A percentile compares a stretch with the other conserved stretches of the same genome.
These are phyloP conservation scores for Actinomucor elegans DNA, from an alignment of 371 early-diverging fungal species.

Conservation along the genomic window DNA sequence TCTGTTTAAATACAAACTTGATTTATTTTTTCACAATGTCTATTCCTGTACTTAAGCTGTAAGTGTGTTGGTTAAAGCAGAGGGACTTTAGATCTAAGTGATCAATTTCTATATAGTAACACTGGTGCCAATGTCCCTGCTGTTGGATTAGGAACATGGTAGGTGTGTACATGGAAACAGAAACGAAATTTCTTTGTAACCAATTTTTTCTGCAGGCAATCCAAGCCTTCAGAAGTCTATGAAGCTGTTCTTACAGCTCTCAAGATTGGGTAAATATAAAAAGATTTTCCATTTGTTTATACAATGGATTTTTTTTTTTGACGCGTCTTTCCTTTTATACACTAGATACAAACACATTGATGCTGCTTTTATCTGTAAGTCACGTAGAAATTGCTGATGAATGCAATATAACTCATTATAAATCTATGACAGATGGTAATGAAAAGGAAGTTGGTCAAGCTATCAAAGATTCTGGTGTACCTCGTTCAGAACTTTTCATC, in stretches of 20 bases:
- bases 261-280: slow-evolving; percentile 23
- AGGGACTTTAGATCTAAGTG: neutral
- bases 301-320: no score
- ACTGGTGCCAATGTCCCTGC: slow-evolving; percentile 35
- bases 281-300: neutral
- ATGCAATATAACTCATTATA: neutral
- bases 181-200: no score
- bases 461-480: slow-evolving; percentile 54
- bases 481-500: slow-evolving; percentile 77
- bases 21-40: no score
- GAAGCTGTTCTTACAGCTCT: slow-evolving; percentile 49
- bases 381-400: neutral
- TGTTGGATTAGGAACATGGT: slow-evolving; percentile 44
- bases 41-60: slow-evolving; percentile 17
- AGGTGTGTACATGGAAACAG: neutral
- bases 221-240: slow-evolving; percentile 41
- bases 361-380: slow-evolving; percentile 34
- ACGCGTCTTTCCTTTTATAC: neutral
- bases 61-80: slow-evolving; percentile 2
- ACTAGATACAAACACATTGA: slow-evolving; percentile 29
- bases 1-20: no score
- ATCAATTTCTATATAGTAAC: slow-evolving; percentile 8
- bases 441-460: slow-evolving; percentile 83
- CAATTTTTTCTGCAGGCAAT: slow-evolving; percentile 31
- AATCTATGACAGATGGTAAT: slow-evolving; percentile 30